phyloP scores from a whole-genome alignment of 345 rosid species.

The Boechera stricta region DNA sequence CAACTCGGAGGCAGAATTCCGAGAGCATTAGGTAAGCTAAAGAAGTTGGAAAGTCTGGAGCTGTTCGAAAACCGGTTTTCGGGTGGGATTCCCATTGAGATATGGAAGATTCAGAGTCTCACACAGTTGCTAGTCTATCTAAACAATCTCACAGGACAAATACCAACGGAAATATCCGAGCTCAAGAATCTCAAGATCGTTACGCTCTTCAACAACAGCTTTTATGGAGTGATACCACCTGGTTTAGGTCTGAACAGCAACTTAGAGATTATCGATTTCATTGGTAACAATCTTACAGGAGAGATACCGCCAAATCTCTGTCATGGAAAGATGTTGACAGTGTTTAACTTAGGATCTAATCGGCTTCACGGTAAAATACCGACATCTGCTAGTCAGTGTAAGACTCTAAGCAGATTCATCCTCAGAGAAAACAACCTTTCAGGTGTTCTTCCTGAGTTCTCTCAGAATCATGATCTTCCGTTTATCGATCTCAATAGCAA shows the following conservation, averaged over 20 bases:
- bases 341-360: conserved; percentile 62
- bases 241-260: conserved; percentile 72
- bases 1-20: conserved; percentile 70
- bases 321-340: conserved; percentile 51
- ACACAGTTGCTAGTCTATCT: conserved; percentile 54
- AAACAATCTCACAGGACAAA: conserved; percentile 66
- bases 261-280: conserved; percentile 63
- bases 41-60: conserved; percentile 56
- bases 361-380: conserved; percentile 66
- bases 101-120: conserved; percentile 71
- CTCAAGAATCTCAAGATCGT: conserved; percentile 59
- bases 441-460: conserved; percentile 63
- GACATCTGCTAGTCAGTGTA: conserved; percentile 55
- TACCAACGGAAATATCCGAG: conserved; percentile 65
- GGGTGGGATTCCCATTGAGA: conserved; percentile 68
- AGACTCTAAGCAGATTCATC: conserved; percentile 62
- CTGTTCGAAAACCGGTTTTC: conserved; percentile 61
- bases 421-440: conserved; percentile 56
- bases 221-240: conserved; percentile 66
- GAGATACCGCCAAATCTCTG: conserved; percentile 69
- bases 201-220: conserved; percentile 60
- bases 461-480: conserved; percentile 48
- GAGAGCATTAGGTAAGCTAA: conserved; percentile 55
- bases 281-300: conserved; percentile 65
- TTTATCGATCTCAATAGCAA: conserved; percentile 60